These are phyloP conservation scores for Vanderwaltozyma tropicalis DNA, from an alignment of 805 yeast genomes.

Conservation along the genomic window DNA sequence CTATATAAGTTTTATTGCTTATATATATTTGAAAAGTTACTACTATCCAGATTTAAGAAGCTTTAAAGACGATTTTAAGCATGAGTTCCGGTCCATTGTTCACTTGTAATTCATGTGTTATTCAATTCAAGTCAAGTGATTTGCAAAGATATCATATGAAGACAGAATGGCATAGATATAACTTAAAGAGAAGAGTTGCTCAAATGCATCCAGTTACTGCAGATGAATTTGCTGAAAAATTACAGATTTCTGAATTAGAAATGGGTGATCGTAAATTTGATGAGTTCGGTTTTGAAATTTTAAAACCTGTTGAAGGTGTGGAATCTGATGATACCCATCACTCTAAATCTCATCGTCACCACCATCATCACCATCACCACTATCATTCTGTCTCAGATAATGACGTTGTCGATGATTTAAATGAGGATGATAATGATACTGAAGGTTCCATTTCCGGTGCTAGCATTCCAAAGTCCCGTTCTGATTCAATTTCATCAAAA, in stretches of 20 bases:
- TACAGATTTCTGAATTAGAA: slow-evolving; percentile 28
- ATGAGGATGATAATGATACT: slow-evolving; percentile 19
- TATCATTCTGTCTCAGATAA: slow-evolving; percentile 1
- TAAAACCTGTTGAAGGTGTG: slow-evolving; percentile 17
- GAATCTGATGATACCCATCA: background rate
- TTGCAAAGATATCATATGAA: slow-evolving; percentile 90
- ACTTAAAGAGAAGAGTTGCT: slow-evolving; percentile 87
- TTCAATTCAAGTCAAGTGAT: slow-evolving; percentile 72
- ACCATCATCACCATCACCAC: background rate
- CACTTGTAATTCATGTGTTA: slow-evolving; percentile 85
- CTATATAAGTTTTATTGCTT: background rate
- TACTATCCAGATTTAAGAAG: background rate
- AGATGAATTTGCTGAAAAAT: slow-evolving; percentile 34
- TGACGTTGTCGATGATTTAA: too few species aligned
- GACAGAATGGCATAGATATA: slow-evolving; percentile 96
- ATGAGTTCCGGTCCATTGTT: slow-evolving; percentile 26
- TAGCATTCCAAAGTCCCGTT: slow-evolving; percentile 39
- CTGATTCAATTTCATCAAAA: slow-evolving; percentile 44
- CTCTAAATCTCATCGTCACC: slow-evolving; percentile 4
- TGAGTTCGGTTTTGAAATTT: slow-evolving; percentile 32
- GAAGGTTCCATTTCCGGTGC: background rate
- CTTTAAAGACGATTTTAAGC: background rate
- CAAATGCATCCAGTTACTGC: slow-evolving; percentile 63
- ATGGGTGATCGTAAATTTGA: slow-evolving; percentile 26
- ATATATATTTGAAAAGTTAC: background rate